These are phyloP conservation scores for Ilex aquifolium DNA, from an alignment of 257 asterid genomes.

Conservation along the genomic window DNA sequence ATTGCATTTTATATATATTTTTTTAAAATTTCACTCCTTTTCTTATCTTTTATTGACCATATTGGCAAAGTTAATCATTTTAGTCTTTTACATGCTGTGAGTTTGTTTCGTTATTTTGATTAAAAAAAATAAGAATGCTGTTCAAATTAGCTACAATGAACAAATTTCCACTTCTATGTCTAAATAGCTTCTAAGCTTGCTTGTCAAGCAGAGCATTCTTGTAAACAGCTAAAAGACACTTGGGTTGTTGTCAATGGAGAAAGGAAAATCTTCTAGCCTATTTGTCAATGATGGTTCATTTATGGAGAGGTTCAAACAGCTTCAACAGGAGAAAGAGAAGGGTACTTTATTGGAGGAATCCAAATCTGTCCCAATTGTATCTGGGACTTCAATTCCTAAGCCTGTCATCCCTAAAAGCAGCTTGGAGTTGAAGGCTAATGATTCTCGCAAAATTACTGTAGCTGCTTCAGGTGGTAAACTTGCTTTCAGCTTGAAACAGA, in stretches of 20 bases:
- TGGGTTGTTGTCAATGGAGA: slow-evolving; percentile 60
- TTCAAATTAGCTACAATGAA: slow-evolving; percentile 12
- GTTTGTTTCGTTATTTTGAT: too few species aligned
- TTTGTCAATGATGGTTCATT: slow-evolving; percentile 96
- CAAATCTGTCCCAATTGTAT: slow-evolving; percentile 35
- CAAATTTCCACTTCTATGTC: slow-evolving; percentile 24
- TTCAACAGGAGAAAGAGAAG: slow-evolving; percentile 61
- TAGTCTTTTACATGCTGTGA: too few species aligned
- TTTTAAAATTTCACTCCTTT: too few species aligned
- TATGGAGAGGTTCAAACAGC: slow-evolving; percentile 89
- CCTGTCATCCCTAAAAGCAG: slow-evolving; percentile 45
- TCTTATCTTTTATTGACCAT: too few species aligned
- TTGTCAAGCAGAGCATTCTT: slow-evolving; percentile 59
- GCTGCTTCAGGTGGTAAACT: slow-evolving; percentile 68
- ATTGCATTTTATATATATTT: too few species aligned
- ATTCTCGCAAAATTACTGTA: slow-evolving; percentile 34
- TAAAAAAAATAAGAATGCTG: slow-evolving; percentile 7
- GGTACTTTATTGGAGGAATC: slow-evolving; percentile 28
- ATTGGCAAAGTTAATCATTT: too few species aligned
- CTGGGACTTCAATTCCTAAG: slow-evolving; percentile 57
- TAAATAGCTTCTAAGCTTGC: slow-evolving; percentile 64
- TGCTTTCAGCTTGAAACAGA: slow-evolving; percentile 93
- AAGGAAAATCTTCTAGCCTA: slow-evolving; percentile 47
- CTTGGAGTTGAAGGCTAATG: slow-evolving; percentile 37
- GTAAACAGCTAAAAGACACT: slow-evolving; percentile 31